Base-by-base conservation (phyloP, 1,284 basidiomycete genomes). In the Phylloporus sp. region DNA sequence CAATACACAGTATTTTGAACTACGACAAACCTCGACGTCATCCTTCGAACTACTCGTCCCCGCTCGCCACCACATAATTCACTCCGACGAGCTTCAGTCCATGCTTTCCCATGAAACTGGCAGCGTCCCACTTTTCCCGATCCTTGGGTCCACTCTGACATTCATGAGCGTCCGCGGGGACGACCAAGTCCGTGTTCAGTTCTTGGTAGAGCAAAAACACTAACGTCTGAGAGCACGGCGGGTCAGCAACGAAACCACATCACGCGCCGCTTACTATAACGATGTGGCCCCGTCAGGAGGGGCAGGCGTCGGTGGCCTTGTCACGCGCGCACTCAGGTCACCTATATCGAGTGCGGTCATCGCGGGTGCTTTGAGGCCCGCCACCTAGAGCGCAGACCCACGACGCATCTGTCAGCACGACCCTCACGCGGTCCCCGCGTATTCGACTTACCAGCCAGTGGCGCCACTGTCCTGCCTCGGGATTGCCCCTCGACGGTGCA, bases 151-250 rank as follows among this genome's bases (percentile, higher is more conserved):
- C 77, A 2, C 75, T 76, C 26, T 82, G 80, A 62, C 80, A 74
- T 67, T 90, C 86, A 0, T 77, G 77, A 1, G 83, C 84, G 24
- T 79, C 78, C 10, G 71, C 55, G 0, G 86, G 82, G 17, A 89
- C 76, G 6, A 63, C 64, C 60, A 86, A 79, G 0, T 78, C 72
- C 26, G 63, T 68, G 7, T 71, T 74, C 13, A 87, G 88, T 68
- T 91, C 89, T 69, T 86, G 80, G 70, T 86, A 90, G 10, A 90
- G 77, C 7, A 90, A 73, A 70, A 89, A 86, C 12, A 82, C 88
- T 69, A n/a, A n/a, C n/a, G n/a, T n/a, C n/a, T n/a, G n/a, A n/a
- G n/a, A 84, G 64, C 4, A 20, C 10, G n/a, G 26, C 31, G n/a
- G n/a, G 31, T 20, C 13, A 54, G 18, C 31, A 53, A 31, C 13